Base-by-base conservation (phyloP, 2,329 filamentous ascomycete genomes). In the Akanthomyces muscarius region DNA sequence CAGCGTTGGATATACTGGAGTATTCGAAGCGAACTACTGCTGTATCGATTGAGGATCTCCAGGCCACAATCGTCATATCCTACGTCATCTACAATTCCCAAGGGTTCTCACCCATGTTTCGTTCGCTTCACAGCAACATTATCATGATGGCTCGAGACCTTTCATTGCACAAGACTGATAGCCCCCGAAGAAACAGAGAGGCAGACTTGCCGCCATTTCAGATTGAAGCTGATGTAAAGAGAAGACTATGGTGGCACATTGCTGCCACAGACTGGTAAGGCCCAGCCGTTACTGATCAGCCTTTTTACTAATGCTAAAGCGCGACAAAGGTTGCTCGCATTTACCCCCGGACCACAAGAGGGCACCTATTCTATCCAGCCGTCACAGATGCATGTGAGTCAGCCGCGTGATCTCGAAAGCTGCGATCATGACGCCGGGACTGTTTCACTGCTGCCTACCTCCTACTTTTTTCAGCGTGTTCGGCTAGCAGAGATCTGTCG, bases 401-500 rank as follows among this genome's bases (percentile, higher is more conserved):
- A 30, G 38, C 53, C 53, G 14, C 5, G 30, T 7, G 44, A 23
- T 56, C 21, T 30, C 53, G 38, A 42, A 7, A 44, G 13, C 23
- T 44, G 52, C 42, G 38, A 55, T 33, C 14, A 23, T 42, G 52
- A 42, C 13, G 38, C 36, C n/a, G 36, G 21, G 18, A 42, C 14
- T 55, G 11, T 14, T 30, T 45, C 38, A 21, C 54, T 38, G 13
- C 51, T 33, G n/a, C 45, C 54, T 44, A 56, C 54, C 0, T 56
- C 54, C 13, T 56, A 56, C 21, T 66, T 66, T 30, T 51, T 63
- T 5, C 41, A 51, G 38, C 61, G 62, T 7, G 33, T 63, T 38
- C 62, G 53, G 16, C 45, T 66, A 33, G 54, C 61, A 8, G 62
- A 62, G 28, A 25, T 66, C 5, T 65, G 65, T 30, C 65, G 65